Evolutionary conservation across 106 monocot genomes (phyloP), one percentile per base, ranked within the genome.

Genomic region (Phalaenopsis equestris): DNA sequence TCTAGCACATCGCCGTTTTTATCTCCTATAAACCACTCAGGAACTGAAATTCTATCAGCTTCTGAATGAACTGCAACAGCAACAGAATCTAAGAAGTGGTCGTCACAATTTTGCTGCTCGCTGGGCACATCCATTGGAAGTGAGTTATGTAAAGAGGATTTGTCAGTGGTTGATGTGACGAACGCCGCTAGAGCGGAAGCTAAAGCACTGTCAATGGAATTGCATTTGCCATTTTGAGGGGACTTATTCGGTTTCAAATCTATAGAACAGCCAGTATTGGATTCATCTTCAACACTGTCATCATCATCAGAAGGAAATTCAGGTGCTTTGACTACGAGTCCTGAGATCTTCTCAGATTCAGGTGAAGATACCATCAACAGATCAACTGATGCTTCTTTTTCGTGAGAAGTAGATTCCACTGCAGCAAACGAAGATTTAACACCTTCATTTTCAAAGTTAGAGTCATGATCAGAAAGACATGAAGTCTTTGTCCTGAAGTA

Each of bases 101-200:
- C 73, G 36, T 23, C 64, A 75, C 36, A 46, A 52, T 73, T 38
- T 57, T 77, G 47, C 81, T 18, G 45, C 73, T 84, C 56, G 30
- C 43, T 72, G 75, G 72, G 18, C 17, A 41, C 4, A 14, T 19
- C 52, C 24, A 56, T 72, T 36, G 16, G 14, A 67, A 2, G 67
- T 65, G 56, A 61, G 18, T 6, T 49, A 37, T 42, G 23, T 21
- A 43, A 72, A 24, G 56, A 42, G 43, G 84, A 41, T 77, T 57
- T 76, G 46, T 21, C 45, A 42, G 67, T 46, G 15, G 86, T 78
- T 76, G 90, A 89, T 6, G 41, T 57, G 42, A 89, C 42, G 56
- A 97, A 89, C 81, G 94, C 94, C 30, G 80, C 84, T 38, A 97
- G 78, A 30, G 92, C 89, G 72, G 90, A 91, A 78, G 87, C 82